Evolutionary conservation across 208 protist species (phyloP).

Genomic region (Leishmania tarentolae): DNA sequence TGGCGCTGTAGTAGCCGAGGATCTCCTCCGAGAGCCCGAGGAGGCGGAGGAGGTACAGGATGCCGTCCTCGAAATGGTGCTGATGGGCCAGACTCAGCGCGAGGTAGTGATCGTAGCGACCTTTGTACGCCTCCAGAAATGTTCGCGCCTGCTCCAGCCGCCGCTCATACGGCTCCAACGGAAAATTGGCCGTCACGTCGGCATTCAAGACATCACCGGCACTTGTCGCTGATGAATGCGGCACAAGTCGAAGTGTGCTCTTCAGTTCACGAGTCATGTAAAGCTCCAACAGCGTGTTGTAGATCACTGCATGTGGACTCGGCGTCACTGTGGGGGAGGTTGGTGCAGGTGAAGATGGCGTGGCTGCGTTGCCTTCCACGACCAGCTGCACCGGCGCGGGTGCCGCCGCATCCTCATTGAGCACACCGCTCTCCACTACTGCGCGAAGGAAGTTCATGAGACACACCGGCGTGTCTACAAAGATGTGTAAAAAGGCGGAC

Average conservation of each 20-base stretch:
- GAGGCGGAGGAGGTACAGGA: conserved; percentile 89
- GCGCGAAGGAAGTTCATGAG: conserved; percentile 93
- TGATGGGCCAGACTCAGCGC: conserved; percentile 90
- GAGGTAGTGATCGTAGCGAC: conserved; percentile 91
- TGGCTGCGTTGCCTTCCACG: background rate
- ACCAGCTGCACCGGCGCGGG: background rate
- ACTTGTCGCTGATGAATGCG: background rate
- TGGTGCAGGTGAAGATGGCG: background rate
- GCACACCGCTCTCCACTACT: conserved; percentile 59
- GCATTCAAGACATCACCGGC: background rate
- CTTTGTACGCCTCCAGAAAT: conserved; percentile 58
- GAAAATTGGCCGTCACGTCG: conserved; percentile 27
- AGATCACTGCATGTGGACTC: conserved; percentile 36
- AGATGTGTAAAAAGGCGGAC: conserved; percentile 86
- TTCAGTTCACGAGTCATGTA: conserved; percentile 83
- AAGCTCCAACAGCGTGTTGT: conserved; percentile 96
- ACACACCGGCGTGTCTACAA: conserved; percentile 87
- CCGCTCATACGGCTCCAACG: conserved; percentile 45
- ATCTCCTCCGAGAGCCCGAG: conserved; percentile 83
- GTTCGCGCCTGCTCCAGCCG: conserved; percentile 60
- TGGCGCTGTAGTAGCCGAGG: conserved; percentile 90
- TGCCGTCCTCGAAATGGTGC: conserved; percentile 88
- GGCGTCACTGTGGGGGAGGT: conserved; percentile 15
- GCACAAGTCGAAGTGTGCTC: conserved; percentile 17
- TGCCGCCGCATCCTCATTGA: conserved; percentile 30